A percentile compares a stretch with the other conserved stretches of the same genome.
Conservation (phyloP, 371 early-diverging fungal species). For the Mucor racemosus region DNA sequence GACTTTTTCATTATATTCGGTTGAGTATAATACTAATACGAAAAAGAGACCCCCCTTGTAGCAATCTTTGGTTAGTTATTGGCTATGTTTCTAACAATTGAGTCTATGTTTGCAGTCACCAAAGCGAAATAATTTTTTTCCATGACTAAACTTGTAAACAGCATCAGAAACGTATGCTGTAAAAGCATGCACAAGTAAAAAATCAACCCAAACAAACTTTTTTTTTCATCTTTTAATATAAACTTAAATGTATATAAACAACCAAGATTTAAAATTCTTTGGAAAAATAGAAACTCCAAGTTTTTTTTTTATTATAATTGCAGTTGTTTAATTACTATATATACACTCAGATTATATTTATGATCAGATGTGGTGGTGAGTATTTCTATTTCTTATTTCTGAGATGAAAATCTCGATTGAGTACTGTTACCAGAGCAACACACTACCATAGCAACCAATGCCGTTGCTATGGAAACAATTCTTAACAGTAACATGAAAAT, state of each 20-base stretch:
- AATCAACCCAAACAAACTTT: background rate
- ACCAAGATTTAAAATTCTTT: background rate
- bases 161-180: background rate
- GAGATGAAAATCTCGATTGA: background rate
- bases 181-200: background rate
- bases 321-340: background rate
- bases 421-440: background rate
- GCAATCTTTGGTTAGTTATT: constrained; percentile 19
- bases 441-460: background rate
- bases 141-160: background rate
- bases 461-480: background rate
- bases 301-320: background rate
- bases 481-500: background rate
- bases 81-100: constrained; percentile 28
- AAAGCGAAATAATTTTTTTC: background rate
- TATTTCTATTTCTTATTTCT: background rate
- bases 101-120: constrained; percentile 8
- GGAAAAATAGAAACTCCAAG: background rate
- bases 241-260: constrained; percentile 3
- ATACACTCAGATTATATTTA: background rate
- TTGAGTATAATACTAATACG: background rate
- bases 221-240: constrained; percentile 3
- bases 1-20: background rate
- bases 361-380: background rate
- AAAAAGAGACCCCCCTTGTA: constrained; percentile 23